Percentiles rank a stretch among this genome's conserved stretches.
Conservation (phyloP, 1,284 basidiomycete genomes). For the Trichosporon inkin region DNA sequence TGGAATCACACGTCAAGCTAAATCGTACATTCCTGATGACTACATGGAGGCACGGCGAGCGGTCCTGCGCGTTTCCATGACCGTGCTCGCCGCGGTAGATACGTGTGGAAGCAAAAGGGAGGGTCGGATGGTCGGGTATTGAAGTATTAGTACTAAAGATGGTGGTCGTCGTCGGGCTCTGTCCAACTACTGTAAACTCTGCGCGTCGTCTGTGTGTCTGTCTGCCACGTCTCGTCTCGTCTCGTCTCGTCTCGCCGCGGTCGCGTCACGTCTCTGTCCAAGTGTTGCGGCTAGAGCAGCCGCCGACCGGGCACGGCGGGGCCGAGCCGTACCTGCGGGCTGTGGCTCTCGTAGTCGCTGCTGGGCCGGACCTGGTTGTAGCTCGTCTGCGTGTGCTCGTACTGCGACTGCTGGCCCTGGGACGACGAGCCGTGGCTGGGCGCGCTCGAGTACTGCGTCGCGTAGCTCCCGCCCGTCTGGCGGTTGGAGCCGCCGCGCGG, state of each 20-base stretch:
- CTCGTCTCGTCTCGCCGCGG: too few species aligned
- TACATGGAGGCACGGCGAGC: background rate
- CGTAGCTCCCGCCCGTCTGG: background rate
- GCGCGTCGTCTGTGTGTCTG: too few species aligned
- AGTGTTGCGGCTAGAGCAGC: background rate
- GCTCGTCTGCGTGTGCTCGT: background rate
- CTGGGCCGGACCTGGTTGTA: background rate
- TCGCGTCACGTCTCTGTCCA: background rate
- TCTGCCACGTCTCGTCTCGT: too few species aligned
- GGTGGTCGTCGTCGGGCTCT: too few species aligned
- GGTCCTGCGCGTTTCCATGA: too few species aligned
- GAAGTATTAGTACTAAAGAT: too few species aligned
- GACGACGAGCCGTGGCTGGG: background rate
- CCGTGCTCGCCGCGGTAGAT: background rate
- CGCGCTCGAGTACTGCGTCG: background rate
- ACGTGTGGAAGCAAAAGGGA: too few species aligned
- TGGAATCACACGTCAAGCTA: background rate
- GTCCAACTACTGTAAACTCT: background rate
- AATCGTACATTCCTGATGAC: constrained; percentile 4
- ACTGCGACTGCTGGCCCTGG: background rate
- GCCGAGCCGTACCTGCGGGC: background rate
- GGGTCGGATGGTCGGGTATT: too few species aligned
- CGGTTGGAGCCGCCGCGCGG: background rate
- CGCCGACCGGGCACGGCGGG: background rate
- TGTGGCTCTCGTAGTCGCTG: constrained; percentile 4